Percentiles rank a stretch among this genome's conserved stretches.
Evolutionary conservation across 805 yeast species (phyloP).

Genomic region (Barnettozyma populi): DNA sequence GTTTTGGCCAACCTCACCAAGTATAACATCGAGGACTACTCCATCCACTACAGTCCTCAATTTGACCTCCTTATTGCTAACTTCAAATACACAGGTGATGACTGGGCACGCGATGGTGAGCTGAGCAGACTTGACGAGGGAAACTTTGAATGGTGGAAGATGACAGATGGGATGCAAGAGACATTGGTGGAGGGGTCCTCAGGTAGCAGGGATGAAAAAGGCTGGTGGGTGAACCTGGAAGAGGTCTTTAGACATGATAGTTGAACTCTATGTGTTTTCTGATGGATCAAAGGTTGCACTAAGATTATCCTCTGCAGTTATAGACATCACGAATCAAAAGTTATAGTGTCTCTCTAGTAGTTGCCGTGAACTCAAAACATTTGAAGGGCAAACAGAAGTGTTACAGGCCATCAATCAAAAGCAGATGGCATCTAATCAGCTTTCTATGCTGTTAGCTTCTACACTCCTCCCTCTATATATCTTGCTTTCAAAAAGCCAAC

Average conservation of each 20-base stretch:
- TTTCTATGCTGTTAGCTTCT: no score
- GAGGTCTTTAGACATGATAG: conserved; percentile 35
- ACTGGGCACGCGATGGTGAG: conserved; percentile 32
- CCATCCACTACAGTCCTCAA: conserved; percentile 31
- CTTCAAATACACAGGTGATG: conserved; percentile 34
- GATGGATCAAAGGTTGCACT: not conserved
- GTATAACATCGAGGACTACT: conserved; percentile 37
- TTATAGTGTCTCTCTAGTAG: no score
- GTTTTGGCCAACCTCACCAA: conserved; percentile 30
- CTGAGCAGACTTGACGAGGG: conserved; percentile 31
- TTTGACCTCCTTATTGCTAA: conserved; percentile 31
- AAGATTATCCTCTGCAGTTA: not conserved
- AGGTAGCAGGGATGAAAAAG: conserved; percentile 33
- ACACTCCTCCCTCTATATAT: no score
- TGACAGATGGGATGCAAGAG: conserved; percentile 37
- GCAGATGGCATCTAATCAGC: no score
- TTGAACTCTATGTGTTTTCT: not conserved
- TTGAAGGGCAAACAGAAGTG: no score
- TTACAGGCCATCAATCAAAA: no score
- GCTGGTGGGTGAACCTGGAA: conserved; percentile 35
- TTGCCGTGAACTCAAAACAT: no score
- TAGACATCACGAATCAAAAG: no score
- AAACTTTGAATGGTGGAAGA: conserved; percentile 36
- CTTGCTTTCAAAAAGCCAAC: no score
- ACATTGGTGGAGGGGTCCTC: conserved; percentile 32